A percentile compares a stretch with the other conserved stretches of the same genome.
Evolutionary conservation across 2,329 filamentous ascomycete species (phyloP).

Genomic region (Talaromyces sp.): DNA sequence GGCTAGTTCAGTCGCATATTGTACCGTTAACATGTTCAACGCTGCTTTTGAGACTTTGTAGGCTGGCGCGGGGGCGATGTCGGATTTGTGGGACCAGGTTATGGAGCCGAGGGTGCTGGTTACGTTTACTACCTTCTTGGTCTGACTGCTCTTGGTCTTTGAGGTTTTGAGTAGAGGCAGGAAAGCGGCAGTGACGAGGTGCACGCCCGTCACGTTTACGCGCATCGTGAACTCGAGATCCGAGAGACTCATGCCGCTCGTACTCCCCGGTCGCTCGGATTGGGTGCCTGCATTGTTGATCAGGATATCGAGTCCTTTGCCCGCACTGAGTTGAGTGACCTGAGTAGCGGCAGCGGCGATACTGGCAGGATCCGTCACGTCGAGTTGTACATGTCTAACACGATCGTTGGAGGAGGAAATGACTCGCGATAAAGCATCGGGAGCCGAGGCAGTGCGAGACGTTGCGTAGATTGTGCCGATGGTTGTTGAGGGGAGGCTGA

Average conservation of each 20-base stretch:
- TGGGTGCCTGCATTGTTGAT: conserved; percentile 17
- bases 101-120: conserved; percentile 42
- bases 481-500: not conserved
- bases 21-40: conserved; percentile 47
- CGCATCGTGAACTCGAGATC: conserved; percentile 26
- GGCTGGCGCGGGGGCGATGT: conserved; percentile 29
- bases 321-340: not conserved
- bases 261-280: not conserved
- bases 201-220: conserved; percentile 40
- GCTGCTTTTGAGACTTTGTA: conserved; percentile 50
- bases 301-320: conserved; percentile 5
- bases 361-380: not conserved
- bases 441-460: not conserved
- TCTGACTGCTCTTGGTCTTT: conserved; percentile 13
- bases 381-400: conserved; percentile 3
- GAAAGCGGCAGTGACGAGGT: conserved; percentile 35
- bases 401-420: not conserved
- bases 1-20: conserved; percentile 27
- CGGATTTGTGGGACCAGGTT: conserved; percentile 22
- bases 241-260: not conserved
- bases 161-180: conserved; percentile 35
- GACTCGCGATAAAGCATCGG: not conserved
- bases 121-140: conserved; percentile 45
- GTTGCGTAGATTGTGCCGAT: conserved; percentile 13
- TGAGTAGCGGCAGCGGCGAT: not conserved